Evolutionary conservation across 257 asterid species (phyloP).

Genomic region (Oldenlandia corymbosa): DNA sequence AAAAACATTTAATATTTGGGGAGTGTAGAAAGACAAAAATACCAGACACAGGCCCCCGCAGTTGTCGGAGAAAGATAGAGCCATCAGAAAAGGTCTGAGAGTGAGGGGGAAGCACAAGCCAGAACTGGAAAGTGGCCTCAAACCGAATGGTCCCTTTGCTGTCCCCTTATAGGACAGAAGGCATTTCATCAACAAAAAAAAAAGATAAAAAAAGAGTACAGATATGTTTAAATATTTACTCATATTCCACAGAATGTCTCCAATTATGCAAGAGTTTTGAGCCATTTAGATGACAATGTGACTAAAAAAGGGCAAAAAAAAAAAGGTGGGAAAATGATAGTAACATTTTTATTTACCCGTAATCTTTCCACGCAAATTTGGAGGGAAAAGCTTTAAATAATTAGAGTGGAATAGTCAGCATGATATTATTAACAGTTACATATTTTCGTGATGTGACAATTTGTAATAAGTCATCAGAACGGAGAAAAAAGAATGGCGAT

Average conservation of each 20-base stretch:
- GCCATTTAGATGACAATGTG: neutral
- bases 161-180: slow-evolving; percentile 27
- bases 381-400: no score
- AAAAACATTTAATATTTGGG: no score
- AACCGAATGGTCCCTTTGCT: slow-evolving; percentile 45
- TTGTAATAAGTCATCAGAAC: no score
- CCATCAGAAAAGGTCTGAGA: slow-evolving; percentile 31
- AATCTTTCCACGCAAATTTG: no score
- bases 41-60: slow-evolving; percentile 78
- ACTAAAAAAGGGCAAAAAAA: neutral
- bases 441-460: no score
- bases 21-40: slow-evolving; percentile 48
- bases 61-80: slow-evolving; percentile 44
- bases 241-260: slow-evolving; percentile 18
- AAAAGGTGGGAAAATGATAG: neutral
- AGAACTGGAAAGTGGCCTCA: slow-evolving; percentile 41
- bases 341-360: no score
- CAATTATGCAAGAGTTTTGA: slow-evolving; percentile 2
- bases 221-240: no score
- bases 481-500: no score
- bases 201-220: neutral
- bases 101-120: slow-evolving; percentile 37
- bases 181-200: slow-evolving; percentile 7
- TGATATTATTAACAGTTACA: no score
- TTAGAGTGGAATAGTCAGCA: no score